Evolutionary conservation across 805 yeast species (phyloP).

Genomic region (Candida easanensis): DNA sequence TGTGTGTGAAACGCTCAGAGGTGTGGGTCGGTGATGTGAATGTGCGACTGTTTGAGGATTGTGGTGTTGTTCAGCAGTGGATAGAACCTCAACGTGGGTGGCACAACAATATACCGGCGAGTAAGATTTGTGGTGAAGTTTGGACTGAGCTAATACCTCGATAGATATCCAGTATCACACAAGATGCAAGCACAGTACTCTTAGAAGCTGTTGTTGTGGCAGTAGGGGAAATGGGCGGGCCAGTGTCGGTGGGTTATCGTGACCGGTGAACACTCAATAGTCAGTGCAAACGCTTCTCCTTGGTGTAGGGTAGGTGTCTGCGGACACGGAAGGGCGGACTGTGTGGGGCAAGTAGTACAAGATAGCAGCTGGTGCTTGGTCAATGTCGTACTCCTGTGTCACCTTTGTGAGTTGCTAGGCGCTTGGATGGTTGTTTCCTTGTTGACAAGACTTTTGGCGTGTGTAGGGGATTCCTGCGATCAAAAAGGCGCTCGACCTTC

Average conservation of each 20-base stretch:
- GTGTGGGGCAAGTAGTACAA: neutral
- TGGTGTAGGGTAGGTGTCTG: neutral
- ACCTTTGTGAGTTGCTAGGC: neutral
- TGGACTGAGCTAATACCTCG: neutral
- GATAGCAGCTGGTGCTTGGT: neutral
- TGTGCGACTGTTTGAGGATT: neutral
- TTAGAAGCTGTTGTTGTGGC: neutral
- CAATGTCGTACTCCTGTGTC: neutral
- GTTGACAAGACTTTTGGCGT: too few relatives aligned
- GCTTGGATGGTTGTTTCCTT: too few relatives aligned
- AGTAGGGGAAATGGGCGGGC: neutral
- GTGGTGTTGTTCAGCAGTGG: too few relatives aligned
- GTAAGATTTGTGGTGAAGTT: neutral
- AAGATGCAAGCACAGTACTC: neutral
- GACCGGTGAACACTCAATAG: neutral
- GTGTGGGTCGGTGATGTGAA: neutral
- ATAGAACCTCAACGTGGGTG: neutral
- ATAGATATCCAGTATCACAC: neutral
- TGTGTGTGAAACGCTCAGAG: neutral
- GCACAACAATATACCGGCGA: neutral
- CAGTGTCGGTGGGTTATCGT: neutral
- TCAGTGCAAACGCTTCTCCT: neutral
- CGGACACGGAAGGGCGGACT: neutral
- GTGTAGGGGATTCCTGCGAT: slow-evolving; percentile 1
- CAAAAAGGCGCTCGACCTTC: neutral